phyloP scores from a whole-genome alignment of 192 early-diverging fungal species.

The Entomortierella parvispora region DNA sequence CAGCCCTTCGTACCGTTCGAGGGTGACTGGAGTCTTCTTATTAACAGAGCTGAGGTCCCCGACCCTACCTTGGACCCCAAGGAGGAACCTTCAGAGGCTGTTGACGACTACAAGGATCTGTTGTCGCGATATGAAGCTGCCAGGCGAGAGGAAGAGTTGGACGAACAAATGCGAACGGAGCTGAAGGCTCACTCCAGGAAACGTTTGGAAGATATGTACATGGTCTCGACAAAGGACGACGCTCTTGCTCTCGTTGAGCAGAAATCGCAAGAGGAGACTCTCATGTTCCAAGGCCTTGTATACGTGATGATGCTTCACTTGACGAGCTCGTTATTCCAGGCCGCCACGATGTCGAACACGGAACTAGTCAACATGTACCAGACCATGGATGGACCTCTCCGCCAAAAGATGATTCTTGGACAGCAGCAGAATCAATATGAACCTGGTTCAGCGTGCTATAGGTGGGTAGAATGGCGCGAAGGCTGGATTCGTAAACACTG shows the following conservation, averaged over 20 bases:
- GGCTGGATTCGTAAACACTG: conserved; percentile 32
- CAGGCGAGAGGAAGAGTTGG: conserved; percentile 13
- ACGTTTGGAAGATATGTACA: conserved; percentile 19
- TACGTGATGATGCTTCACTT: conserved; percentile 44
- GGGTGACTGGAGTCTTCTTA: conserved; percentile 29
- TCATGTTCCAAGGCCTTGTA: conserved; percentile 14
- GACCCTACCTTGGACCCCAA: conserved; percentile 21
- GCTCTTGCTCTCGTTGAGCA: background rate
- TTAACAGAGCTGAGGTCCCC: conserved; percentile 33
- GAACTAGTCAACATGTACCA: conserved; percentile 28
- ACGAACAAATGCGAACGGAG: conserved; percentile 21
- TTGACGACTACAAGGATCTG: conserved; percentile 1
- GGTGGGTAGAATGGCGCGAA: conserved; percentile 37
- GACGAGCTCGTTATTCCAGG: conserved; percentile 24
- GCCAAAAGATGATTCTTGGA: conserved; percentile 3
- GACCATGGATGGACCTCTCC: conserved; percentile 28
- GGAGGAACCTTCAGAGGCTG: background rate
- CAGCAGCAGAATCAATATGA: too few relatives aligned
- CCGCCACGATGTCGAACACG: conserved; percentile 30
- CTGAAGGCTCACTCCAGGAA: conserved; percentile 11
- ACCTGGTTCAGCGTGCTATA: background rate
- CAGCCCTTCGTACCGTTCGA: conserved; percentile 39
- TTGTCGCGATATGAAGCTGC: conserved; percentile 23
- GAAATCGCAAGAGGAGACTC: background rate
- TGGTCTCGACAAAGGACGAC: conserved; percentile 20